Evolutionary conservation across 495 filamentous ascomycete species (phyloP).

Genomic region (Hypoxylon perforatum): DNA sequence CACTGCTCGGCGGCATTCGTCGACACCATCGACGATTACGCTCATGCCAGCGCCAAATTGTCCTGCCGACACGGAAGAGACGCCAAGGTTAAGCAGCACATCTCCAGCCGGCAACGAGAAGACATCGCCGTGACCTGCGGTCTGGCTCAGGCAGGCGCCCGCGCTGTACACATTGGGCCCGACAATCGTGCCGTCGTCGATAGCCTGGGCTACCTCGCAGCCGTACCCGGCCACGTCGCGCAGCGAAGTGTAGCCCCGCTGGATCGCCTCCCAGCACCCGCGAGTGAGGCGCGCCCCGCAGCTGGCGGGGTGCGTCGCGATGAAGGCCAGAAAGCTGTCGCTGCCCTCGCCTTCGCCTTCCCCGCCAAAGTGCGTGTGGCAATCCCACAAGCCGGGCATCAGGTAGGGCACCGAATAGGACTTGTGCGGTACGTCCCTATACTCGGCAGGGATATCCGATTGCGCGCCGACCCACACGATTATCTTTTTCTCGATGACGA

Average conservation of each 20-base stretch:
- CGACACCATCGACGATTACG: constrained; percentile 58
- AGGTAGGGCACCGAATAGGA: constrained; percentile 50
- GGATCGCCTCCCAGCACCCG: constrained; percentile 54
- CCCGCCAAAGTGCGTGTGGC: constrained; percentile 58
- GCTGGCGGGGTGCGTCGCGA: constrained; percentile 39
- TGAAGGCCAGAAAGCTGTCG: constrained; percentile 24
- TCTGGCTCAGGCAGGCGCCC: constrained; percentile 55
- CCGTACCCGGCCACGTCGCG: constrained; percentile 61
- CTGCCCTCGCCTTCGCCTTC: constrained; percentile 11
- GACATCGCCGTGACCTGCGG: constrained; percentile 61
- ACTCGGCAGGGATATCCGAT: constrained; percentile 48
- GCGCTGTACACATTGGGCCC: constrained; percentile 63
- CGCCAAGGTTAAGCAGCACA: constrained; percentile 47
- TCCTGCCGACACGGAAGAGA: constrained; percentile 33
- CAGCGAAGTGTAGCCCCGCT: constrained; percentile 64
- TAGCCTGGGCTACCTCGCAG: constrained; percentile 54
- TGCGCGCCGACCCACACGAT: constrained; percentile 58
- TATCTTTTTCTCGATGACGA: constrained; percentile 54
- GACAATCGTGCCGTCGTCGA: constrained; percentile 57
- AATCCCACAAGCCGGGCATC: constrained; percentile 67
- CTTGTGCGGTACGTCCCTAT: constrained; percentile 35
- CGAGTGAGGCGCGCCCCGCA: constrained; percentile 53
- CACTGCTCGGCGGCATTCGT: constrained; percentile 59
- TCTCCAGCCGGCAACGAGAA: constrained; percentile 50
- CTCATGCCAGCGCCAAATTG: constrained; percentile 40